Evolutionary conservation across 1,139 yeast genomes (phyloP).

Genomic region (Candida gigantensis): DNA sequence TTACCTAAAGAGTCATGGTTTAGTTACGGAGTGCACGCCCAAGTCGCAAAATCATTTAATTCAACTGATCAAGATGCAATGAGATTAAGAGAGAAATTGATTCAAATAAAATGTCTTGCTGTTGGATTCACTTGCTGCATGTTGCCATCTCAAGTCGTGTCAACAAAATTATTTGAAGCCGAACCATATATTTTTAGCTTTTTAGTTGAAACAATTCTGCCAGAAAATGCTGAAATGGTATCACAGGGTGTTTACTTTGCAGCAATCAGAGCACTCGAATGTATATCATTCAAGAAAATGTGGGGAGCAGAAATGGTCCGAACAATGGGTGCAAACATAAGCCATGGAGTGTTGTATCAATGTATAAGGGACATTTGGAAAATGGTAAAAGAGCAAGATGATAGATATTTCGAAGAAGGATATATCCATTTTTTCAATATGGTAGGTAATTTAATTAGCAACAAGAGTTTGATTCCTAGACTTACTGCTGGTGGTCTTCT

Average conservation of each 20-base stretch:
- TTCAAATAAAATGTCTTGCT: conserved; percentile 67
- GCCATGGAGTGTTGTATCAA: conserved; percentile 81
- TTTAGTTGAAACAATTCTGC: conserved; percentile 63
- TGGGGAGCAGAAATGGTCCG: conserved; percentile 80
- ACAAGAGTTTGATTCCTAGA: conserved; percentile 48
- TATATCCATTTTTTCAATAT: conserved; percentile 57
- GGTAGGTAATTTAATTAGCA: conserved; percentile 58
- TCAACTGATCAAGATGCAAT: conserved; percentile 56
- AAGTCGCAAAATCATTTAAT: conserved; percentile 73
- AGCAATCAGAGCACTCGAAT: conserved; percentile 70
- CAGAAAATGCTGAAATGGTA: conserved; percentile 54
- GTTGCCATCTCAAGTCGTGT: conserved; percentile 54
- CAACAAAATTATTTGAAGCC: conserved; percentile 66
- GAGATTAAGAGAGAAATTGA: conserved; percentile 56
- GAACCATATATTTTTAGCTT: conserved; percentile 76
- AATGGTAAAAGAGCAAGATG: conserved; percentile 39
- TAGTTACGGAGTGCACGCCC: conserved; percentile 61
- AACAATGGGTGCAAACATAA: conserved; percentile 87
- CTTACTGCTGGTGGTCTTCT: conserved; percentile 70
- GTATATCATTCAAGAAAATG: conserved; percentile 65
- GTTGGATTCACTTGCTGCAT: conserved; percentile 57
- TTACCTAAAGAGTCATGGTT: conserved; percentile 68
- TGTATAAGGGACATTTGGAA: conserved; percentile 62
- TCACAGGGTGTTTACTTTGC: conserved; percentile 55
- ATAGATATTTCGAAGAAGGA: conserved; percentile 43